phyloP scores from a whole-genome alignment of 2,329 filamentous ascomycete genomes.

The Sclerotinia borealis region DNA sequence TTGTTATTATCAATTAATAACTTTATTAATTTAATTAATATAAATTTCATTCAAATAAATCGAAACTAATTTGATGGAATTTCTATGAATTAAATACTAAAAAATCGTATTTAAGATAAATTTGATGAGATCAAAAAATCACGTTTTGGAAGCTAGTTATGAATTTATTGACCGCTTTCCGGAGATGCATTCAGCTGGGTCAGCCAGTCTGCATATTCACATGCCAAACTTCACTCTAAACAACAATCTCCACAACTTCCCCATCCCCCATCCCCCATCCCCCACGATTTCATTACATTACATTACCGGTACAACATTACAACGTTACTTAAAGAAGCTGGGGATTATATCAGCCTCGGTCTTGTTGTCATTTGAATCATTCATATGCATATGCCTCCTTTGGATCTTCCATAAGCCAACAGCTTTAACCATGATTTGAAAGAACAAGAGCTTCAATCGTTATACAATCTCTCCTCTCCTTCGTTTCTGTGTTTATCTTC shows the following conservation, averaged over 20 bases:
- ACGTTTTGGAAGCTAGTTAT: no score
- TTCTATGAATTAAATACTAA: no score
- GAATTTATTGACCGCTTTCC: no score
- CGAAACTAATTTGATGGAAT: no score
- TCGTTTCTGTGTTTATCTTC: not conserved
- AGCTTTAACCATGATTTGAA: not conserved
- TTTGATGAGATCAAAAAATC: no score
- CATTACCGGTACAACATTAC: not conserved
- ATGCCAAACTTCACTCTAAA: not conserved
- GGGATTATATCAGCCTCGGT: not conserved
- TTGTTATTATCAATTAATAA: no score
- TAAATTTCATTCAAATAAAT: no score
- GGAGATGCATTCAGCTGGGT: not conserved
- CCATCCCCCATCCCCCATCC: not conserved
- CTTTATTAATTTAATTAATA: no score
- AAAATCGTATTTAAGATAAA: no score
- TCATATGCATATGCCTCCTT: not conserved
- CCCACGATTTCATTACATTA: not conserved
- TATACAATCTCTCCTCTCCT: not conserved
- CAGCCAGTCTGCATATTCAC: slow-evolving; percentile 3
- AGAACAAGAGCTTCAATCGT: not conserved
- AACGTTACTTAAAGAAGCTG: not conserved
- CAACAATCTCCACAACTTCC: not conserved
- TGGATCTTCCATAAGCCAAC: not conserved
- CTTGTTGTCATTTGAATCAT: not conserved